These are phyloP conservation scores for Neonectria faginata DNA, from an alignment of 2,329 filamentous ascomycete species.

Conservation along the genomic window DNA sequence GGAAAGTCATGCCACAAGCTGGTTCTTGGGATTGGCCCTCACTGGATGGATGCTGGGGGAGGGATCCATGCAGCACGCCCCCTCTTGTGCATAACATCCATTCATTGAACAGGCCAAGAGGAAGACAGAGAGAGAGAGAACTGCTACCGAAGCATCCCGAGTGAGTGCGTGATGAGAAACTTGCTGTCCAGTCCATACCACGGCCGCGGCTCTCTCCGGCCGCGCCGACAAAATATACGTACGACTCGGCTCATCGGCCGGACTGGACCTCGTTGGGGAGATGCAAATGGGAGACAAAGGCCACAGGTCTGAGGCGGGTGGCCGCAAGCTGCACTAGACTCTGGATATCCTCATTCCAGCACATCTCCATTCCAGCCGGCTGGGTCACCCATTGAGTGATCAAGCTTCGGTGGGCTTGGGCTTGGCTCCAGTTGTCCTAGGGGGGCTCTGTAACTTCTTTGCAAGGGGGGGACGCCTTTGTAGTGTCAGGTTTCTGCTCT, in stretches of 20 bases:
- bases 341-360: constrained; percentile 34
- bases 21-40: constrained; percentile 24
- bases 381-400: constrained; percentile 32
- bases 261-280: constrained; percentile 8
- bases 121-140: neutral
- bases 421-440: constrained; percentile 29
- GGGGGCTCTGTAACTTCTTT: constrained; percentile 8
- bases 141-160: neutral
- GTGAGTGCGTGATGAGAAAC: neutral
- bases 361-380: constrained; percentile 39
- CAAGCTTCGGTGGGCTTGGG: constrained; percentile 28
- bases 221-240: constrained; percentile 14
- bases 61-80: constrained; percentile 5
- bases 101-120: neutral
- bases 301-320: constrained; percentile 11
- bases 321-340: neutral
- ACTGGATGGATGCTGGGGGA: constrained; percentile 6
- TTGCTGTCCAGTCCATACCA: constrained; percentile 3
- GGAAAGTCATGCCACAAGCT: constrained; percentile 33
- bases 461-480: neutral
- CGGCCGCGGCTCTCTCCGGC: constrained; percentile 9
- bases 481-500: too few relatives aligned
- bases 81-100: constrained; percentile 2
- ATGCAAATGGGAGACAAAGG: constrained; percentile 24
- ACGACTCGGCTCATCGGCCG: constrained; percentile 2